Base-by-base conservation (phyloP, 1,284 basidiomycete genomes). In the Cutaneotrichosporon mucoides region DNA sequence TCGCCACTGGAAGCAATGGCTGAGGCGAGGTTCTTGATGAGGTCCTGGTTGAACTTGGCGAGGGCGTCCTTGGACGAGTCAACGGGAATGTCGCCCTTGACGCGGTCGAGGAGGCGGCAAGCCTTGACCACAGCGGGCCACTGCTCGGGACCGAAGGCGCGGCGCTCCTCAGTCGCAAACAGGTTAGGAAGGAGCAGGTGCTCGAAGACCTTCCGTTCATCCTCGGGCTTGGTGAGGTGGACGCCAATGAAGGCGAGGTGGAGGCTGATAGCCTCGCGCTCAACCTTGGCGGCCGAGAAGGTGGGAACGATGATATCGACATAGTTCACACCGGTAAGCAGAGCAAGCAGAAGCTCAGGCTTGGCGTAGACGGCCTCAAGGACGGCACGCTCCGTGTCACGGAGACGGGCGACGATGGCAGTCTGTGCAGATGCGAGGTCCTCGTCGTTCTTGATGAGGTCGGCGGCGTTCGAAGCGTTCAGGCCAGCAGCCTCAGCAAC, bases 181-280 rank as follows among this genome's bases (percentile, higher is more conserved):
- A 94, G 76, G 66, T 85, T 84, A 0, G 88, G 88, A 70, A 90
- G 88, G 50, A 93, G 74, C 2, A 88, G 72, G 16, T 78, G 73
- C 66, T 85, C 79, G 64, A 90, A 85, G 8, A 88, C 76, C 4
- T 80, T 72, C 34, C 81, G 73, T 9, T 77, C 67, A 0, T 78
- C 59, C 0, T 78, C 73, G 0, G 80, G 68, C 49, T 81, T 51
- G 33, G 60, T 55, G 57, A 88, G 83, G 34, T 84, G 77, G 0
- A 79, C 73, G 1, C 80, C 75, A 10, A 92, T 79, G 76, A 90
- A 94, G 2, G 75, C 67, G 9, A 88, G 73, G 67, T 92, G 90
- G 40, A 42, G 58, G 2, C 81, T 71, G 34, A 82, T 80, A 10
- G 90, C 73, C 56, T 56, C 35, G 11, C 51, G 61, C 16, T 67